A percentile compares a stretch with the other conserved stretches of the same genome.
Conservation (phyloP, 352 stramenopile genomes). For the Blastocystis sp. region DNA sequence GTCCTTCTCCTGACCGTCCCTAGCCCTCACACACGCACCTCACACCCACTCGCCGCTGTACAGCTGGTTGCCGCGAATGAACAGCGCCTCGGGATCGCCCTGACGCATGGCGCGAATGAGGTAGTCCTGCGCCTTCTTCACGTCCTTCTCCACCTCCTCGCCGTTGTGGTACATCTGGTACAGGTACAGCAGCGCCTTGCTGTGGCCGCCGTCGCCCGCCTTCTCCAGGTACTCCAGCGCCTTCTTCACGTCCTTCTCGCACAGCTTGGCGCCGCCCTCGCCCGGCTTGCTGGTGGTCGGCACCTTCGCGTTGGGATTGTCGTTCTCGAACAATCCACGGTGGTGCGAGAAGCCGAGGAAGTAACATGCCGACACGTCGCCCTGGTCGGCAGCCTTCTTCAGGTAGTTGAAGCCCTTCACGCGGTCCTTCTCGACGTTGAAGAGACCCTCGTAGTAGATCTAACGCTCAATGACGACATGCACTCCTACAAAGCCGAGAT, state of each 20-base stretch:
- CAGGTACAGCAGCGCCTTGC: conserved; percentile 83
- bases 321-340: conserved; percentile 75
- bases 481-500: conserved; percentile 32
- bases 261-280: conserved; percentile 81
- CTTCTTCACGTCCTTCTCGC: conserved; percentile 80
- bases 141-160: conserved; percentile 81
- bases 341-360: conserved; percentile 85
- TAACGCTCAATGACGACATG: neutral
- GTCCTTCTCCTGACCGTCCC: conserved; percentile 81
- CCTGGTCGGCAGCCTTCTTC: conserved; percentile 81
- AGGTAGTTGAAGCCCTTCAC: conserved; percentile 82
- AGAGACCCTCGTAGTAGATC: conserved; percentile 72
- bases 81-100: conserved; percentile 61
- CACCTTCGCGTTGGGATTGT: conserved; percentile 38
- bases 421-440: conserved; percentile 76
- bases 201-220: conserved; percentile 81
- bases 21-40: conserved; percentile 84
- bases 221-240: conserved; percentile 83
- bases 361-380: conserved; percentile 83
- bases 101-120: conserved; percentile 26
- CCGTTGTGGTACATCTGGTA: conserved; percentile 84
- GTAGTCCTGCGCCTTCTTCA: conserved; percentile 84
- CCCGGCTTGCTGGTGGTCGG: conserved; percentile 43
- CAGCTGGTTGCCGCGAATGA: conserved; percentile 80
- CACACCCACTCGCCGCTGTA: conserved; percentile 81